These are phyloP conservation scores for Paracorniculantispora psalliotae DNA, from an alignment of 2,329 filamentous ascomycete genomes.

Conservation along the genomic window DNA sequence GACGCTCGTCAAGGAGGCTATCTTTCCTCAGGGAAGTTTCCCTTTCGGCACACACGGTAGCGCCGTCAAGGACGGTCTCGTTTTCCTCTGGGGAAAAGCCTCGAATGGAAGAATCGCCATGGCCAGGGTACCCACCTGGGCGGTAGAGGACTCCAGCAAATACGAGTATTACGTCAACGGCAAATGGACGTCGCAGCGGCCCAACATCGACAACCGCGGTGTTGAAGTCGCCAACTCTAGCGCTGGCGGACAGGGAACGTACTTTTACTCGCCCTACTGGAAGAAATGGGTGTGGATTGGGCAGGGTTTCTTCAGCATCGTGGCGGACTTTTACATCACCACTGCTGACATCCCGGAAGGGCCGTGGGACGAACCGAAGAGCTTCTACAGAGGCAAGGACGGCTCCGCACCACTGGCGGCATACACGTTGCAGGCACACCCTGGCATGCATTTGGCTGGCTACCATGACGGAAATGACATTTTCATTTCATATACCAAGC, in stretches of 20 bases:
- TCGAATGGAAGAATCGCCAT: slow-evolving; percentile 16
- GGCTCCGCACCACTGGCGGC: slow-evolving; percentile 6
- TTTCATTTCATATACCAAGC: slow-evolving; percentile 12
- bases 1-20: slow-evolving; percentile 13
- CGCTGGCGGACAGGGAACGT: slow-evolving; percentile 21
- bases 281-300: slow-evolving; percentile 21
- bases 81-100: slow-evolving; percentile 19
- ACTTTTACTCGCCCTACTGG: slow-evolving; percentile 19
- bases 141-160: slow-evolving; percentile 16
- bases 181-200: slow-evolving; percentile 16
- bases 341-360: slow-evolving; percentile 17
- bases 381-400: slow-evolving; percentile 12
- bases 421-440: slow-evolving; percentile 17
- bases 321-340: slow-evolving; percentile 20
- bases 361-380: slow-evolving; percentile 12
- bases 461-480: slow-evolving; percentile 11
- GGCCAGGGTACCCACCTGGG: slow-evolving; percentile 16
- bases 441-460: slow-evolving; percentile 7
- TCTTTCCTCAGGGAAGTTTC: slow-evolving; percentile 8
- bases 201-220: slow-evolving; percentile 13
- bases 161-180: slow-evolving; percentile 20
- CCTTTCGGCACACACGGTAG: slow-evolving; percentile 15
- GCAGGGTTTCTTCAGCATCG: slow-evolving; percentile 16
- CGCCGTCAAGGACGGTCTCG: slow-evolving; percentile 15
- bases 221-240: slow-evolving; percentile 18